phyloP scores from a whole-genome alignment of 176 grass and related monocot genomes.

The Otatea glauca region DNA sequence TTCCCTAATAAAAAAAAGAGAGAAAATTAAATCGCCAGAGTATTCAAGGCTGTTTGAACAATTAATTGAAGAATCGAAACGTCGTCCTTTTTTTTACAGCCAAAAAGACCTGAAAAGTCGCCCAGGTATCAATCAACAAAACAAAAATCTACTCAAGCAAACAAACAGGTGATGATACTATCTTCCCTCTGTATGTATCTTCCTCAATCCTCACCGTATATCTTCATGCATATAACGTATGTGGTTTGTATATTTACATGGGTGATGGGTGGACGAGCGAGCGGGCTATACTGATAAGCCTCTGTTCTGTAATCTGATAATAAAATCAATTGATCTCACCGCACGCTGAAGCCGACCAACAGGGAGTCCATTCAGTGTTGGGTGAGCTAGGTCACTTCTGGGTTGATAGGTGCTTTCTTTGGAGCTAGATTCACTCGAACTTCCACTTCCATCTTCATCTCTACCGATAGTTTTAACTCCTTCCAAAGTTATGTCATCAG shows the following conservation, averaged over 20 bases:
- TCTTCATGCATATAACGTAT: background rate
- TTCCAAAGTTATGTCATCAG: constrained; percentile 44
- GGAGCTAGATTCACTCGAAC: constrained; percentile 40
- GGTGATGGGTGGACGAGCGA: background rate
- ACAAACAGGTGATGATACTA: constrained; percentile 28
- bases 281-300: constrained; percentile 32
- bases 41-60: background rate
- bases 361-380: constrained; percentile 58
- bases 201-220: constrained; percentile 1
- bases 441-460: constrained; percentile 35
- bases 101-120: constrained; percentile 11
- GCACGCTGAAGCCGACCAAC: constrained; percentile 44
- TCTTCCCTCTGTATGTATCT: constrained; percentile 15
- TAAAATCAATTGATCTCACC: constrained; percentile 44
- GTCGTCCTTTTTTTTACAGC: background rate
- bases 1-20: too few species aligned
- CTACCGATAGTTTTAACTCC: background rate
- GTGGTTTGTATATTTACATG: constrained; percentile 38
- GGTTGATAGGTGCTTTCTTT: constrained; percentile 17
- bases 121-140: constrained; percentile 10
- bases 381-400: constrained; percentile 50
- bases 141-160: constrained; percentile 37
- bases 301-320: constrained; percentile 54
- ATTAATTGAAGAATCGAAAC: background rate
- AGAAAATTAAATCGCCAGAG: background rate